Evolutionary conservation across 75 land plant species (phyloP), one percentile per base, ranked within the genome.

Genomic region (Ceratopteris richardii): DNA sequence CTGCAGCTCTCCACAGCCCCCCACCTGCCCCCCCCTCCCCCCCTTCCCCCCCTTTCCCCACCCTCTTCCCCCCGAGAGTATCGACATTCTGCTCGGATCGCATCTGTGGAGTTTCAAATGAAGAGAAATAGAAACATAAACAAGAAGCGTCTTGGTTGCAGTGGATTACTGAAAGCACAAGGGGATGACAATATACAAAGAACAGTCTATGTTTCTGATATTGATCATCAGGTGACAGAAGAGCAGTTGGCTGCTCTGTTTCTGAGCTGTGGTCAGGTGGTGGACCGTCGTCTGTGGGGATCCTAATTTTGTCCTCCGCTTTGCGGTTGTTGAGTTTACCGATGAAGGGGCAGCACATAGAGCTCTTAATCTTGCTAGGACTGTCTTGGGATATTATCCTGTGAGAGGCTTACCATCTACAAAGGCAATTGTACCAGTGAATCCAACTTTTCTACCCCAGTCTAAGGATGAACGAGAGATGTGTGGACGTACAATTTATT

Each of bases 391-490:
- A 19, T 93, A 64, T 51, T 93, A 93, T 61, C 98, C 98, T n/a
- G 96, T 93, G 1, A 77, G 78, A 60, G 98, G 89, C 36, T 79
- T 93, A 30, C 98, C 96, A 44, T 93, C 98, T 0, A 93, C 89
- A 74, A 89, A 96, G 39, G 96, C 98, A 16, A 93, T 93, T 63
- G 85, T 86, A 5, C 98, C 98, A 43, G 98, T 93, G 37, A 93
- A 93, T 41, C 98, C 98, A 28, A 81, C 87, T 7, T 89, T 85
- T 62, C 68, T 93, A 25, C 98, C 98, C 29, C 73, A 80, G 83
- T 77, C 83, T 47, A 81, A 80, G 53, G 83, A 80, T 73, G 83
- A 80, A 55, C 73, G 77, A 3, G 80, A 77, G 62, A 73, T 80
- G 76, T 80, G 83, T 52, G 71, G 81, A 18, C 66, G 81, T 54